Evolutionary conservation across 495 filamentous ascomycete species (phyloP), one percentile per base, ranked within the genome.

Genomic region (Pseudoneurospora amorphoporcata): DNA sequence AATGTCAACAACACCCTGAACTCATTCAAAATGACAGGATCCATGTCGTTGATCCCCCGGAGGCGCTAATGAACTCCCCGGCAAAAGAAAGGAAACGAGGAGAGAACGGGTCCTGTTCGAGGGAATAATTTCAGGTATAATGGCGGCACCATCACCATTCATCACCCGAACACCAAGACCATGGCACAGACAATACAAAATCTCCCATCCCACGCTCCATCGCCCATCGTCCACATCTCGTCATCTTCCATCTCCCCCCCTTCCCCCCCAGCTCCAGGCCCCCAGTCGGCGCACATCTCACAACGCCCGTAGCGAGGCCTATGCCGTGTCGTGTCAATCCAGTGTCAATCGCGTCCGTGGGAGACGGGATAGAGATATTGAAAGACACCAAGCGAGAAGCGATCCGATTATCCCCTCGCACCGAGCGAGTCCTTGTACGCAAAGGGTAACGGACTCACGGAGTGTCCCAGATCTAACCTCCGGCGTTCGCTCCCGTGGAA

Each of bases 11-110:
- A 32, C 19, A 32, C 53, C 47, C 23, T 53, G 19, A n/a, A n/a
- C 3, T 53, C 42, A 45, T 47, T 70, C 71, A 12, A 45, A 32
- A 47, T 71, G 39, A 40, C 61, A 39, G 40, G 70, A 70, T 65
- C 70, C 74, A 72, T 76, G 75, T 40, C 73, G 75, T 38, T 71
- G 73, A 76, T 75, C 73, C 45, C 45, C 42, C 65, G 32, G 61
- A 71, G 23, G 61, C 70, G 47, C 42, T 71, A 68, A 53, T 39
- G 41, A 17, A 69, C 47, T 19, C 38, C 41, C 73, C 70, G 40
- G 65, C 29, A 32, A 47, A 70, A 58, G 16, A 70, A 41, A 45
- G 32, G 14, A 70, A 70, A 19, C 23, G 12, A 65, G 53, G 53
- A 23, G 29, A 16, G 53, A 35, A 65, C 53, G 53, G 53, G 29